Conservation (phyloP, 2,329 filamentous ascomycete species). For the Bertia moriformis region DNA sequence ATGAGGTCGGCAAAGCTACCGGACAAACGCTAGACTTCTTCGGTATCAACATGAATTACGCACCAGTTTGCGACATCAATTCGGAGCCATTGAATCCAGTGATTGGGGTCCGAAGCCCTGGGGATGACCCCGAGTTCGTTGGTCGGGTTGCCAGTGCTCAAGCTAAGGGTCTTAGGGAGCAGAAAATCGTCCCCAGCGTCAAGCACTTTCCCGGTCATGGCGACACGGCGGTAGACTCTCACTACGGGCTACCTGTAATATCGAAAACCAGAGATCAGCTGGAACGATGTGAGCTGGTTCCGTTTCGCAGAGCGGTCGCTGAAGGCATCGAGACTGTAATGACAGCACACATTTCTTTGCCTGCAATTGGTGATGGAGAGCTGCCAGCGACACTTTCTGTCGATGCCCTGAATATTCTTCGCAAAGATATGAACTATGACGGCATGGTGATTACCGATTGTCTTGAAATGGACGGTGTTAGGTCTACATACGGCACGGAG, state of each 20-base stretch:
- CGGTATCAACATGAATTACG: slow-evolving; percentile 29
- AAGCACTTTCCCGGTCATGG: slow-evolving; percentile 29
- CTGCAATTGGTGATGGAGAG: slow-evolving; percentile 14
- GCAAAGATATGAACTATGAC: slow-evolving; percentile 23
- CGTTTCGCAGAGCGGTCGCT: slow-evolving; percentile 22
- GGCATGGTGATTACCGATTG: slow-evolving; percentile 27
- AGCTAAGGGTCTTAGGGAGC: slow-evolving; percentile 18
- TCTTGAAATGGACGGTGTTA: slow-evolving; percentile 26
- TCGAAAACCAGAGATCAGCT: slow-evolving; percentile 18
- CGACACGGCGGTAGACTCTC: slow-evolving; percentile 25
- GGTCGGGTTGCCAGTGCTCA: slow-evolving; percentile 21
- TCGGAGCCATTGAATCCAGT: slow-evolving; percentile 26
- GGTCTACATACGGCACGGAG: slow-evolving; percentile 21
- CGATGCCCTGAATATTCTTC: slow-evolving; percentile 18
- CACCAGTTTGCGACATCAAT: slow-evolving; percentile 25
- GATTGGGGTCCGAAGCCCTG: slow-evolving; percentile 24
- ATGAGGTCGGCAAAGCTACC: slow-evolving; percentile 18
- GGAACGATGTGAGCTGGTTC: slow-evolving; percentile 23
- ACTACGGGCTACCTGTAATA: slow-evolving; percentile 23
- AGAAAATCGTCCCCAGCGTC: slow-evolving; percentile 22
- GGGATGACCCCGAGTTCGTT: slow-evolving; percentile 23
- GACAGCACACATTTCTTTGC: slow-evolving; percentile 26
- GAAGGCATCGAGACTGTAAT: slow-evolving; percentile 25
- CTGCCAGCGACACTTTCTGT: slow-evolving; percentile 22
- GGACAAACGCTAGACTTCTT: slow-evolving; percentile 19